Percentiles rank a stretch among this genome's conserved stretches.
phyloP scores from a whole-genome alignment of 1,139 yeast genomes.

The Hansenula anomala region DNA sequence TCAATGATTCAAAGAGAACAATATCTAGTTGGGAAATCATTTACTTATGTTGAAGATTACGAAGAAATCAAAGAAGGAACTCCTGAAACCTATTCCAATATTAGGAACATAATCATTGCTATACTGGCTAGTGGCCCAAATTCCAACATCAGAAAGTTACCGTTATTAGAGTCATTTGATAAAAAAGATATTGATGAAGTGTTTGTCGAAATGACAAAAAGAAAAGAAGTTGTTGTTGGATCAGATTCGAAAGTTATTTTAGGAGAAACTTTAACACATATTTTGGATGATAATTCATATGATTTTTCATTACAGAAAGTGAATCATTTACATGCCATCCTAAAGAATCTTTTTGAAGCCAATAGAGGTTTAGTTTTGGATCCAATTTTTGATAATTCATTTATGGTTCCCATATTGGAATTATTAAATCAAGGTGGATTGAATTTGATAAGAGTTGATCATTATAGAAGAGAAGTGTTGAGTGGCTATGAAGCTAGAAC shows the following conservation, averaged over 20 bases:
- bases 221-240: conserved; percentile 48
- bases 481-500: conserved; percentile 59
- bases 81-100: conserved; percentile 18
- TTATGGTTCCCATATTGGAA: conserved; percentile 51
- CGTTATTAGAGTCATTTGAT: conserved; percentile 37
- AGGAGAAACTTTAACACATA: conserved; percentile 49
- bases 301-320: conserved; percentile 42
- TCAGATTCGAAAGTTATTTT: conserved; percentile 45
- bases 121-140: conserved; percentile 54
- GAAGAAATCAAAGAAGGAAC: conserved; percentile 4
- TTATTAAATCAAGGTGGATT: conserved; percentile 34
- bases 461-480: conserved; percentile 36
- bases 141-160: conserved; percentile 42
- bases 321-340: conserved; percentile 34
- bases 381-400: conserved; percentile 52
- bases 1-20: conserved; percentile 57
- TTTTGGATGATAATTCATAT: conserved; percentile 38
- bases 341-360: conserved; percentile 34
- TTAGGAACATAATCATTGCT: conserved; percentile 41
- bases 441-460: conserved; percentile 49
- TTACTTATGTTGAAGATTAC: conserved; percentile 27
- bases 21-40: conserved; percentile 33
- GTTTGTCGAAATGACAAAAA: conserved; percentile 45
- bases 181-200: conserved; percentile 46
- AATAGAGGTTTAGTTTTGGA: conserved; percentile 54